Conservation (phyloP, 441 rosid species). For the Gossypium laxum region DNA sequence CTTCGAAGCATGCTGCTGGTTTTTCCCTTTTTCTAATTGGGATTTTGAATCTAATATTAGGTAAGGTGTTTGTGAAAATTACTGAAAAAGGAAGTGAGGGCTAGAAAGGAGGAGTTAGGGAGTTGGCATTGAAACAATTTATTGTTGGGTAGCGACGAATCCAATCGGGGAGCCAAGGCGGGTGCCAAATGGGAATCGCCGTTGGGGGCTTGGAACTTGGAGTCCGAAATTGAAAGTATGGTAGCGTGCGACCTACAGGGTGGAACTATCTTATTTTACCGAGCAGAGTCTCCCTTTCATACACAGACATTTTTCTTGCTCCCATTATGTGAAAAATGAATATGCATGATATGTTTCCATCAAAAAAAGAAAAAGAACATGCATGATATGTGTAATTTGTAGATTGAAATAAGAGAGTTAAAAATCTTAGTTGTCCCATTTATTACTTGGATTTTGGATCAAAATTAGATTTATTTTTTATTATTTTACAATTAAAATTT, state of each 20-base stretch:
- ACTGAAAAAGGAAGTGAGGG: conserved; percentile 18
- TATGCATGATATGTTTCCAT: too few species aligned
- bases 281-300: background rate
- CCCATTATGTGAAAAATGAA: background rate
- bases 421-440: background rate
- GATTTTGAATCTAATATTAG: background rate
- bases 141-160: background rate
- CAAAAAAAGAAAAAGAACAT: background rate
- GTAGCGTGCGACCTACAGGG: background rate
- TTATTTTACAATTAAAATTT: too few species aligned
- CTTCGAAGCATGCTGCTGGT: conserved; percentile 30
- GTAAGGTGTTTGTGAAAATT: conserved; percentile 25
- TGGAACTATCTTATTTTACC: background rate
- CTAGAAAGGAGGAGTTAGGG: background rate
- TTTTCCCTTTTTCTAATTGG: background rate
- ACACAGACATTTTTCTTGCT: background rate
- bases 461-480: background rate
- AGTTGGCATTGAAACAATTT: conserved; percentile 1
- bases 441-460: background rate
- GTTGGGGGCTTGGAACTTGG: background rate
- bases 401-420: background rate
- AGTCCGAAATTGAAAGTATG: background rate
- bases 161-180: background rate
- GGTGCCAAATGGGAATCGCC: background rate
- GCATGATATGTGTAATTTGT: background rate